phyloP scores from a whole-genome alignment of 2,329 filamentous ascomycete genomes.

The Metarhizium album region DNA sequence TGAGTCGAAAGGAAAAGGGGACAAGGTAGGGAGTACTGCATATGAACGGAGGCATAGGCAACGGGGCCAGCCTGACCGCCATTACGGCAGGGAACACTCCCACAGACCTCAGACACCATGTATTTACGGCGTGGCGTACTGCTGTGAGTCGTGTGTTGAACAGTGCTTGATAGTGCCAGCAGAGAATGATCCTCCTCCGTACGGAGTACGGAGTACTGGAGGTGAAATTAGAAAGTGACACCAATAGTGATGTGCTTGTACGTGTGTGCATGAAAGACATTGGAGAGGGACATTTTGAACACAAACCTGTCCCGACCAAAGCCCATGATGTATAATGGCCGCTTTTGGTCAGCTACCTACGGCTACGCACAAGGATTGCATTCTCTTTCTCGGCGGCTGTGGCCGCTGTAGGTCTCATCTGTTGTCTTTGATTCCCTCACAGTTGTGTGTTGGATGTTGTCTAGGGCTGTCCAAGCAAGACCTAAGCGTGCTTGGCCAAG shows the following conservation, averaged over 20 bases:
- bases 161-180: not conserved
- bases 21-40: not conserved
- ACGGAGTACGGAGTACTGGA: not conserved
- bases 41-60: too few species aligned
- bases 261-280: not conserved
- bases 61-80: too few species aligned
- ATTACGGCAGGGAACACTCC: too few species aligned
- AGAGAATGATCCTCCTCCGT: too few species aligned
- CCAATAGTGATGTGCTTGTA: not conserved
- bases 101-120: too few species aligned
- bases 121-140: too few species aligned
- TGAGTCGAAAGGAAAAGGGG: not conserved
- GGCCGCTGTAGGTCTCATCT: constrained; percentile 1
- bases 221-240: not conserved
- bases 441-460: not conserved
- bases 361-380: too few species aligned
- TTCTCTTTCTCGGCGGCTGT: constrained; percentile 1
- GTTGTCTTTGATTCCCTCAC: not conserved
- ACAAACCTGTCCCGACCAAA: not conserved
- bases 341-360: too few species aligned
- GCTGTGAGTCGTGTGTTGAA: too few species aligned
- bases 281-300: not conserved
- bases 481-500: too few species aligned
- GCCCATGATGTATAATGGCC: too few species aligned
- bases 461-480: not conserved